These are phyloP conservation scores for Wickerhamia fluorescens DNA, from an alignment of 805 yeast genomes.

Conservation along the genomic window DNA sequence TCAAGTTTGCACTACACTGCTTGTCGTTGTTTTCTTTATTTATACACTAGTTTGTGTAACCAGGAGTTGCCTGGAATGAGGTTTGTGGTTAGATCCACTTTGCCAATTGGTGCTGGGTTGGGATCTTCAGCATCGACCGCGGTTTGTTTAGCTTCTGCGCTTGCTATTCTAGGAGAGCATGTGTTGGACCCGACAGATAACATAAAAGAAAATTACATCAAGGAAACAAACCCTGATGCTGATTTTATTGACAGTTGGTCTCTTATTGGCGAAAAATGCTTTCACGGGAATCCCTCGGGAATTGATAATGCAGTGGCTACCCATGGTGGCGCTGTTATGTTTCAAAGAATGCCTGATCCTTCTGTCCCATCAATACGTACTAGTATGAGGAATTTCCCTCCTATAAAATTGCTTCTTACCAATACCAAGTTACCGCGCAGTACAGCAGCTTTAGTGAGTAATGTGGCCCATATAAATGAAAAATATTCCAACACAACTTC, in stretches of 20 bases:
- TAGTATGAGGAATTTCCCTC: slow-evolving; percentile 67
- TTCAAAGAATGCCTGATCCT: slow-evolving; percentile 55
- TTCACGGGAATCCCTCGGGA: slow-evolving; percentile 95
- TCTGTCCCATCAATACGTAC: slow-evolving; percentile 53
- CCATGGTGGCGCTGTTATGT: slow-evolving; percentile 91
- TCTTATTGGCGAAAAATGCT: slow-evolving; percentile 87
- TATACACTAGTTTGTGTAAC: slow-evolving; percentile 54
- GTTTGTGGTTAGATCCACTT: slow-evolving; percentile 69
- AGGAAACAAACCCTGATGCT: slow-evolving; percentile 31
- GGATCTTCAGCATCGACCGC: slow-evolving; percentile 92
- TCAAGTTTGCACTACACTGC: slow-evolving; percentile 66
- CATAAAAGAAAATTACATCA: slow-evolving; percentile 22
- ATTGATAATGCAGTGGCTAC: slow-evolving; percentile 96
- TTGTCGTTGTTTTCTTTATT: slow-evolving; percentile 76
- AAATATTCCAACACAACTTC: slow-evolving; percentile 49
- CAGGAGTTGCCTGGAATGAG: slow-evolving; percentile 41
- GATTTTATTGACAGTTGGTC: slow-evolving; percentile 80
- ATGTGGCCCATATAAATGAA: slow-evolving; percentile 52
- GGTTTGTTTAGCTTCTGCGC: slow-evolving; percentile 74
- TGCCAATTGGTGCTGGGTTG: slow-evolving; percentile 95
- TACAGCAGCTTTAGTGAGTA: slow-evolving; percentile 76
- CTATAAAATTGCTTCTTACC: slow-evolving; percentile 65
- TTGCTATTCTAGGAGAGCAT: slow-evolving; percentile 55
- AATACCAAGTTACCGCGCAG: slow-evolving; percentile 84
- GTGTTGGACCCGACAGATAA: slow-evolving; percentile 32